Percentiles rank a stretch among this genome's conserved stretches.
phyloP scores from a whole-genome alignment of 345 rosid species.

The Eucalyptus marginata region DNA sequence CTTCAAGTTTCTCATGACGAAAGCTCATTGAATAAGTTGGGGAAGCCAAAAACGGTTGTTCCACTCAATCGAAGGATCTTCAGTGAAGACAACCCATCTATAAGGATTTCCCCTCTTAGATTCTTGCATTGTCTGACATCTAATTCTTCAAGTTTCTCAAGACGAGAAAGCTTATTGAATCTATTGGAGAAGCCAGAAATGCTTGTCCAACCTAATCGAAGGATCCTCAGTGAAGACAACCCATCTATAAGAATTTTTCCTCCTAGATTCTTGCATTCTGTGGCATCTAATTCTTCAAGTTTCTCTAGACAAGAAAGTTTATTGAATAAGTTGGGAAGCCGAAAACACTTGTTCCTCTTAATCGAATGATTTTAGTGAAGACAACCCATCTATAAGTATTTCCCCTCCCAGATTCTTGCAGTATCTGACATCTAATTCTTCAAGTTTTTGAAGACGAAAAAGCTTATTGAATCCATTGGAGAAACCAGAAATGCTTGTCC shows the following conservation, averaged over 20 bases:
- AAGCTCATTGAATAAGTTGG: too few relatives aligned
- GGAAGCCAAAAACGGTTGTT: too few relatives aligned
- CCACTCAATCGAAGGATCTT: too few relatives aligned
- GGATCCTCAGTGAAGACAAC: neutral
- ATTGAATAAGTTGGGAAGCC: neutral
- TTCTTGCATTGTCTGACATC: fast-evolving
- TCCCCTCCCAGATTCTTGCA: neutral
- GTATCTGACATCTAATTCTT: neutral
- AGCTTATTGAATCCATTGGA: too few relatives aligned
- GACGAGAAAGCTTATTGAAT: neutral
- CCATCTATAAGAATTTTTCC: neutral
- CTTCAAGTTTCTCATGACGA: too few relatives aligned
- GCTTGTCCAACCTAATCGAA: neutral
- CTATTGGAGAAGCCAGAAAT: neutral
- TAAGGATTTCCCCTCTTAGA: too few relatives aligned
- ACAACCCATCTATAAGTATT: neutral
- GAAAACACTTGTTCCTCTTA: neutral
- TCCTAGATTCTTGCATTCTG: neutral
- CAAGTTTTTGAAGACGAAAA: neutral
- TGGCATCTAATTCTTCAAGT: neutral
- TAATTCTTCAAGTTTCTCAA: too few relatives aligned
- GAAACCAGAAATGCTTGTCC: too few relatives aligned
- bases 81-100: too few relatives aligned
- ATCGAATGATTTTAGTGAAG: neutral
- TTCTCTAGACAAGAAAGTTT: neutral